Percentiles rank a stretch among this genome's conserved stretches.
These are phyloP conservation scores for Bipolaris cookei DNA, from an alignment of 2,329 filamentous ascomycete species.

Conservation along the genomic window DNA sequence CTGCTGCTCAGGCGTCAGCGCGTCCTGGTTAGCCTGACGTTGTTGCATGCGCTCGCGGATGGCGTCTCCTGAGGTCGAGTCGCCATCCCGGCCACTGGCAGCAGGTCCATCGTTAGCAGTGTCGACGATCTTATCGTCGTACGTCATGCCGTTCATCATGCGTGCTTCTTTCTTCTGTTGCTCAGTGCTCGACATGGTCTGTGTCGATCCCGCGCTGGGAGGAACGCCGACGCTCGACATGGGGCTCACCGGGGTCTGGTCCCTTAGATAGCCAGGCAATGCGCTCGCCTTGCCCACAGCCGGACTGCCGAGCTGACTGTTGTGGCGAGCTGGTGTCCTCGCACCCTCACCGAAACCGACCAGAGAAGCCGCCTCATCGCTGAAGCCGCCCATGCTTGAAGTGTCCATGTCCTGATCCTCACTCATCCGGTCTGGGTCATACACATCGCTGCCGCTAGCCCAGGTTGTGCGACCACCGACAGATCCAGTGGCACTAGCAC, in stretches of 20 bases:
- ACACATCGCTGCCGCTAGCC: slow-evolving; percentile 68
- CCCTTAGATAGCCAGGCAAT: slow-evolving; percentile 44
- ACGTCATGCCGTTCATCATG: slow-evolving; percentile 56
- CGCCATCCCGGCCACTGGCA: slow-evolving; percentile 37
- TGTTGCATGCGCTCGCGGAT: slow-evolving; percentile 59
- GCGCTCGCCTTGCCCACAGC: slow-evolving; percentile 62
- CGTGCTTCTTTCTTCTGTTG: slow-evolving; percentile 51
- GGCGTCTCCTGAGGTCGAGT: slow-evolving; percentile 69
- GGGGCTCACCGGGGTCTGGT: slow-evolving; percentile 39
- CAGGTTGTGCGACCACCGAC: slow-evolving; percentile 71
- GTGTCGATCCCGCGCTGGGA: slow-evolving; percentile 28
- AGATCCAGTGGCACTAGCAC: slow-evolving; percentile 84
- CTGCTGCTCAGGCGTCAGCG: slow-evolving; percentile 34
- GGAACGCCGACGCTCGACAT: slow-evolving; percentile 37
- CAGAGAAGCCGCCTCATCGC: slow-evolving; percentile 82
- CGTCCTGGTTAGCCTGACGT: slow-evolving; percentile 31
- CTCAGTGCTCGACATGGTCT: slow-evolving; percentile 40
- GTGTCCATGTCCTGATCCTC: slow-evolving; percentile 66
- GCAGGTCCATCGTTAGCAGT: slow-evolving; percentile 48
- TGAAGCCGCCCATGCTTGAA: slow-evolving; percentile 77
- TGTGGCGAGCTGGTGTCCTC: slow-evolving; percentile 56
- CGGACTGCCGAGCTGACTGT: slow-evolving; percentile 78
- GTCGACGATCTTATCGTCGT: slow-evolving; percentile 51
- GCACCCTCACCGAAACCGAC: slow-evolving; percentile 95
- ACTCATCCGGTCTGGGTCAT: slow-evolving; percentile 72